These are phyloP conservation scores for Myriosclerotinia scirpicola DNA, from an alignment of 2,329 filamentous ascomycete species.

Conservation along the genomic window DNA sequence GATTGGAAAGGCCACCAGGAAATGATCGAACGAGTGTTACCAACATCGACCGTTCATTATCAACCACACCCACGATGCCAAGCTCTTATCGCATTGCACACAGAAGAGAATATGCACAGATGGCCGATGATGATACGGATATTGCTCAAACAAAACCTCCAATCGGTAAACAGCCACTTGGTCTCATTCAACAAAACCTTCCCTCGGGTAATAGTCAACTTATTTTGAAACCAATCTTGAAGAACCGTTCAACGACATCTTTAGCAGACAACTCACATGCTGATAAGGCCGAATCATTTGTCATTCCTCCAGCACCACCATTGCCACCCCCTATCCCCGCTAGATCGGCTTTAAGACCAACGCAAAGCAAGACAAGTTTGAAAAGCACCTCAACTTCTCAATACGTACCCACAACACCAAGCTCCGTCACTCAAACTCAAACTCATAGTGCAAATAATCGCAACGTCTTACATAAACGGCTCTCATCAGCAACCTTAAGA, in stretches of 20 bases:
- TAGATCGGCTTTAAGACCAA: conserved; percentile 30
- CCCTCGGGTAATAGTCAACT: conserved; percentile 17
- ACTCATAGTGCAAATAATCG: conserved; percentile 24
- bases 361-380: conserved; percentile 32
- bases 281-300: neutral
- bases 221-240: conserved; percentile 36
- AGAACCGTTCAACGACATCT: conserved; percentile 34
- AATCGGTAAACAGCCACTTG: conserved; percentile 33
- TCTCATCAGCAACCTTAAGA: conserved; percentile 26
- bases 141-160: conserved; percentile 24
- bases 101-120: conserved; percentile 52
- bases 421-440: conserved; percentile 22
- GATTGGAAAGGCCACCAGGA: conserved; percentile 44
- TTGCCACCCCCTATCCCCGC: conserved; percentile 33
- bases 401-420: conserved; percentile 23
- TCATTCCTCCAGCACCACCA: conserved; percentile 15
- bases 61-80: conserved; percentile 36
- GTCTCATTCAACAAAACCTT: conserved; percentile 30
- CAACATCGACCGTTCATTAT: conserved; percentile 23
- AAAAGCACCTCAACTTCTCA: conserved; percentile 25
- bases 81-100: conserved; percentile 43
- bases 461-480: conserved; percentile 34
- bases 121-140: conserved; percentile 44
- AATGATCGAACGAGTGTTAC: conserved; percentile 31
- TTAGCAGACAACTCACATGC: conserved; percentile 28